A percentile compares a stretch with the other conserved stretches of the same genome.
These are phyloP conservation scores for Penicillium tannophilum DNA, from an alignment of 495 filamentous ascomycete genomes.

Conservation along the genomic window DNA sequence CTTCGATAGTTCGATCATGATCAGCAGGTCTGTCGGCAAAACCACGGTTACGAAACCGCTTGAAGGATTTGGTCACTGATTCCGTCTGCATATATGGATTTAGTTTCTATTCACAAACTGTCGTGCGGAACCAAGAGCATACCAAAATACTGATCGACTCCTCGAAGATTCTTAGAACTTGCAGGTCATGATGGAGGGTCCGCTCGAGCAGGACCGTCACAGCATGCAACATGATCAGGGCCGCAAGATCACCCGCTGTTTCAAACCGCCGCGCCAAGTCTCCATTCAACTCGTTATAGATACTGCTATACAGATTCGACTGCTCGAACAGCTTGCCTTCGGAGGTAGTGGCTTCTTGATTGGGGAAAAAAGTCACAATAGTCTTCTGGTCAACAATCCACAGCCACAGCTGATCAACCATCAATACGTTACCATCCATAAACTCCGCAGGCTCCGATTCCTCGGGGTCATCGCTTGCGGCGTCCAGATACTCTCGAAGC, in stretches of 20 bases:
- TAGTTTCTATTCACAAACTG: neutral
- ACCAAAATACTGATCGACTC: conserved; percentile 68
- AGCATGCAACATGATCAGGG: conserved; percentile 62
- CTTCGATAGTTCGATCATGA: conserved; percentile 49
- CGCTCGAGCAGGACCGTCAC: conserved; percentile 63
- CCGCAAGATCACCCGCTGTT: conserved; percentile 63
- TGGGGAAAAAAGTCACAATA: conserved; percentile 61
- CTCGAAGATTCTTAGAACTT: conserved; percentile 68
- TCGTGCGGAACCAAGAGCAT: neutral
- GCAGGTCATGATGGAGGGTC: conserved; percentile 59
- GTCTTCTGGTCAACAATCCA: conserved; percentile 66
- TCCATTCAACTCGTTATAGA: conserved; percentile 70
- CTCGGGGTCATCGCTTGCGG: conserved; percentile 18
- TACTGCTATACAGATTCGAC: conserved; percentile 63
- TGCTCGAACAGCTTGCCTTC: conserved; percentile 62
- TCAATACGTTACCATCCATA: conserved; percentile 61
- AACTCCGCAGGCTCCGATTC: conserved; percentile 31
- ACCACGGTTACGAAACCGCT: conserved; percentile 58
- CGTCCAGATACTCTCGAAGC: conserved; percentile 24
- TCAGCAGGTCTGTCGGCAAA: conserved; percentile 50
- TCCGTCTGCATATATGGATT: conserved; percentile 49
- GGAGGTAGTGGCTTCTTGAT: conserved; percentile 41
- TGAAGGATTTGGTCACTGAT: conserved; percentile 63
- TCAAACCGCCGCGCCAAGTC: conserved; percentile 66
- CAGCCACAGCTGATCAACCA: conserved; percentile 72